Percentiles rank a stretch among this genome's conserved stretches.
phyloP scores from a whole-genome alignment of 2,329 filamentous ascomycete genomes.

The Fusarium foetens region DNA sequence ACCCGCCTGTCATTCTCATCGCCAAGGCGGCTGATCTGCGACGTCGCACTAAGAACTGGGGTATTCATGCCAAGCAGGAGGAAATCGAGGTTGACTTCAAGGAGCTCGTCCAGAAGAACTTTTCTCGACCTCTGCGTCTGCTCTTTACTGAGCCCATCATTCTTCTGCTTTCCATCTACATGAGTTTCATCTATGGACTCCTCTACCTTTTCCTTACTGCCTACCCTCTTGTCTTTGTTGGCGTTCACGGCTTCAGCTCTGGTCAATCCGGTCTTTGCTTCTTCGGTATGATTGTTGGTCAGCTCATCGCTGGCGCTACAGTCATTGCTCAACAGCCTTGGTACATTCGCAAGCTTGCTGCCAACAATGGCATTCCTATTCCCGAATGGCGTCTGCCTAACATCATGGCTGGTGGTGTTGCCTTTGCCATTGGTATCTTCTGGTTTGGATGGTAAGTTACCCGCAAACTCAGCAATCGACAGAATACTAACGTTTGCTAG shows the following conservation, averaged over 20 bases:
- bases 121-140: constrained; percentile 71
- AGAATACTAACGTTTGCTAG: constrained; percentile 45
- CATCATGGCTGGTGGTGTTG: constrained; percentile 67
- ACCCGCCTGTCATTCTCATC: constrained; percentile 73
- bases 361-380: constrained; percentile 72
- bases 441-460: constrained; percentile 75
- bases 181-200: constrained; percentile 79
- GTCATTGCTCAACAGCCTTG: constrained; percentile 72
- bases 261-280: constrained; percentile 83
- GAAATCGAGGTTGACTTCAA: constrained; percentile 74
- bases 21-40: constrained; percentile 69
- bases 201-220: constrained; percentile 89
- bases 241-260: constrained; percentile 73
- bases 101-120: constrained; percentile 73
- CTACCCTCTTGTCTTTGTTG: constrained; percentile 82
- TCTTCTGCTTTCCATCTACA: constrained; percentile 73
- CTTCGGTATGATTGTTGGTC: constrained; percentile 83
- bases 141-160: constrained; percentile 77
- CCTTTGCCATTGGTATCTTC: constrained; percentile 74
- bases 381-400: constrained; percentile 75
- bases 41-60: constrained; percentile 73
- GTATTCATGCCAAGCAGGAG: constrained; percentile 77
- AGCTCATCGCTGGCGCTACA: constrained; percentile 72
- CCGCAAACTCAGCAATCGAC: neutral
- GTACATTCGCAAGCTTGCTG: constrained; percentile 75